Base-by-base conservation (phyloP, 2,329 filamentous ascomycete species). In the Alternaria conjuncta region DNA sequence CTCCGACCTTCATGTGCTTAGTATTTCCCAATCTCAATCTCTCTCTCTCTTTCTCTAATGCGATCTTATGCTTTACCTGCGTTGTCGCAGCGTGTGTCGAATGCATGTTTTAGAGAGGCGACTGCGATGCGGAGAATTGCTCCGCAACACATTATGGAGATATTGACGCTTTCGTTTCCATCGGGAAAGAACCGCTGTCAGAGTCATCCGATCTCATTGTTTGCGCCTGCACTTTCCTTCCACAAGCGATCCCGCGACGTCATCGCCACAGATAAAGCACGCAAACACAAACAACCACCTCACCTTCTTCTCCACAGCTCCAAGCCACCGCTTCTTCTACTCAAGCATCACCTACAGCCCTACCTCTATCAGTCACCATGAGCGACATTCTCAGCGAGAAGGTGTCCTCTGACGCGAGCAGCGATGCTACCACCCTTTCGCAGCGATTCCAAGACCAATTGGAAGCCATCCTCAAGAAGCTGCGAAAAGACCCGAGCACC, bases 401-500 rank as follows among this genome's bases (percentile, higher is more conserved):
- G 26, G 20, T 15, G 28, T 21, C 46, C 41, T 55, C 51, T 12
- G 26, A 57, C 15, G 44, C 13, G 7, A 43, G 47, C 50, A 55
- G 44, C 18, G 30, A 55, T 59, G 25, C 18, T 23, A 50, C 55
- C 20, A 44, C 30, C 12, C 18, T 51, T 23, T 56, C 57, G n/a
- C 23, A 61, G 23, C 53, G 56, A 12, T 53, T 65, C 18, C 45
- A 56, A 15, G 45, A 49, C 23, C 53, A 57, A 15, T 50, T 65
- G 21, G 41, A 63, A 47, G 36, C 32, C 15, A 60, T 65, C 6
- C 30, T 65, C 13, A 28, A 11, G 9, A 77, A 78, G 68, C 61
- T 78, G 41, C 60, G 67, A 26, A 65, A 64, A 4, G 60, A 75
- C 15, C 69, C 75, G 10, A 60, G 62, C 47, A 71, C 64, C 64